Evolutionary conservation across 176 grass and related monocot genomes (phyloP), one percentile per base, ranked within the genome.

Genomic region (Chloris gayana): DNA sequence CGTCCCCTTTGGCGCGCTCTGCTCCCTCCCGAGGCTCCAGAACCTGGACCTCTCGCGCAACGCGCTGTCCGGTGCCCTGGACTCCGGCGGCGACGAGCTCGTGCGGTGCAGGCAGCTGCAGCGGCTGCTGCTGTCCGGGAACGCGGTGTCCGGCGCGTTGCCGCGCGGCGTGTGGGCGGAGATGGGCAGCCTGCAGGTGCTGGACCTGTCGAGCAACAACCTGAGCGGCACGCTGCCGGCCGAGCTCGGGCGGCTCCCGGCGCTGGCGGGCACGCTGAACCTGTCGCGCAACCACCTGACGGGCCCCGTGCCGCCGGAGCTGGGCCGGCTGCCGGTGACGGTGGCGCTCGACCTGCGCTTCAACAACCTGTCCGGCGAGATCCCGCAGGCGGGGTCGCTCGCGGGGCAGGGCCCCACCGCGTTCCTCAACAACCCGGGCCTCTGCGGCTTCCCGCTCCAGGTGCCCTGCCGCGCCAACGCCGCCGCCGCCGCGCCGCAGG

Each of bases 401-500:
- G 89, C 94, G 45, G 91, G 86, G 71, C 94, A 97, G 77, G 87
- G 87, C 7, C 91, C 94, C 2, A 97, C 91, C n/a, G 88, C 91
- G 26, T 97, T 91, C 78, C 87, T 97, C 33, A 84, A 91, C 85
- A 97, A 97, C 67, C 78, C 81, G 12, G 84, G 67, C 0, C 79
- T 97, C 64, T 97, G 94, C 61, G 94, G 91, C 2, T 97, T 91
- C 78, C 91, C 94, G n/a, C 94, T 97, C 49, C 91, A 89, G 85
- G 80, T 93, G 60, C 84, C 91, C 41, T 97, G 94, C 94, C 73
- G 75, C 35, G 85, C 61, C 6, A 70, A 58, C 79, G 33, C 61
- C 84, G 5, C 37, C 87, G 4, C 64, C 79, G 33, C 61, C 84
- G 34, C 5, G 94, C 94, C 73, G 75, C 35, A 85, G n/a, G n/a